phyloP scores from a whole-genome alignment of 805 yeast genomes.

The Kodamaea sagamina region DNA sequence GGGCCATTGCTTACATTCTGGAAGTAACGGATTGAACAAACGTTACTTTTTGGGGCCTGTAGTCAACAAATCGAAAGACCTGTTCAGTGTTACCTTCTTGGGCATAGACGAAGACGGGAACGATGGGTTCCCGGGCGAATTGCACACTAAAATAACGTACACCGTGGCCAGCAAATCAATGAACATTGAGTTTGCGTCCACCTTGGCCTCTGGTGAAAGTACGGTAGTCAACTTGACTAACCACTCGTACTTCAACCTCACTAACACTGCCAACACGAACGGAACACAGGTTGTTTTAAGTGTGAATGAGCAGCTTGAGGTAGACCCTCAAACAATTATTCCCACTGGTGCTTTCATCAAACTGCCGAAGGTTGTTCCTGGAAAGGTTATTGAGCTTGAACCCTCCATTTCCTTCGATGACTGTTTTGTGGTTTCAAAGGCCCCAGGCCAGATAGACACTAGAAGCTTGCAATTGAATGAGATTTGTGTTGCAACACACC shows the following conservation, averaged over 20 bases:
- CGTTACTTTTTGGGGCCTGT: slow-evolving; percentile 56
- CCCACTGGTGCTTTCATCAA: slow-evolving; percentile 35
- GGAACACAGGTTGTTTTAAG: slow-evolving; percentile 36
- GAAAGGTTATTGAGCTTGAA: slow-evolving; percentile 33
- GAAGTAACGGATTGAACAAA: slow-evolving; percentile 52
- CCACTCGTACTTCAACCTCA: slow-evolving; percentile 61
- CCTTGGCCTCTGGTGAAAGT: slow-evolving; percentile 35
- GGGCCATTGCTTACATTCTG: slow-evolving; percentile 54
- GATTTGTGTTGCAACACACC: slow-evolving; percentile 47
- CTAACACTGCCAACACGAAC: slow-evolving; percentile 29
- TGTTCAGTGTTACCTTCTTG: slow-evolving; percentile 38
- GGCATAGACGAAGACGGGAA: slow-evolving; percentile 48
- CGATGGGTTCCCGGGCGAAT: slow-evolving; percentile 63
- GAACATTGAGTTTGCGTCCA: slow-evolving; percentile 50
- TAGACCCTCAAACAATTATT: slow-evolving; percentile 35
- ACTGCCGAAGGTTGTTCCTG: slow-evolving; percentile 20
- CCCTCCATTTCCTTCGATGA: slow-evolving; percentile 39
- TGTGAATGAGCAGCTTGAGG: slow-evolving; percentile 44
- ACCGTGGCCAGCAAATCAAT: slow-evolving; percentile 42
- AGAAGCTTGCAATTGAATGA: slow-evolving; percentile 36
- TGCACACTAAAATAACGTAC: slow-evolving; percentile 49
- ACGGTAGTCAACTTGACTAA: slow-evolving; percentile 62
- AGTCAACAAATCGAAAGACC: slow-evolving; percentile 35
- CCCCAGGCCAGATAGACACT: slow-evolving; percentile 45
- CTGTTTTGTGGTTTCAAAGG: slow-evolving; percentile 48